A percentile compares a stretch with the other conserved stretches of the same genome.
Conservation (phyloP, 768 basidiomycete species). For the Russula sp. region DNA sequence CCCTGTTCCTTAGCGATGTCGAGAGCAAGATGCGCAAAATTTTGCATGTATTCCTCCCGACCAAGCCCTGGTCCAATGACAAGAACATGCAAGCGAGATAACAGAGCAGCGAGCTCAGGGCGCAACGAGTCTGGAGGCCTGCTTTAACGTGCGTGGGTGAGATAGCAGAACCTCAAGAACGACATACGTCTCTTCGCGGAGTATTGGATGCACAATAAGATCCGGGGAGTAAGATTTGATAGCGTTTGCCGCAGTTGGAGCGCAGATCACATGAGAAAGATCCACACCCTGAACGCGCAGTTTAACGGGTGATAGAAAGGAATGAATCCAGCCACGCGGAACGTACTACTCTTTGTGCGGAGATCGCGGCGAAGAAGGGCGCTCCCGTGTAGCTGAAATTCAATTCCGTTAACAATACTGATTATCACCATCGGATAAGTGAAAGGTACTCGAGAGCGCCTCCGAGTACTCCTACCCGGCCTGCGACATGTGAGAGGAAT, state of each 20-base stretch:
- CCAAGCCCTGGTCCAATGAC: conserved; percentile 95
- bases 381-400: conserved; percentile 85
- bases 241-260: conserved; percentile 83
- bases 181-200: conserved; percentile 63
- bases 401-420: conserved; percentile 8
- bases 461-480: conserved; percentile 90
- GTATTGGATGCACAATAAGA: conserved; percentile 93
- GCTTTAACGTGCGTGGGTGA: conserved; percentile 9
- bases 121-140: conserved; percentile 52
- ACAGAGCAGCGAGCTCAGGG: conserved; percentile 58
- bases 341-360: conserved; percentile 79
- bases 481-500: conserved; percentile 38
- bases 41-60: conserved; percentile 86
- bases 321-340: background rate
- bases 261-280: conserved; percentile 95
- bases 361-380: conserved; percentile 92
- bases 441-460: conserved; percentile 83
- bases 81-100: conserved; percentile 87
- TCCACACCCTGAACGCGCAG: conserved; percentile 68
- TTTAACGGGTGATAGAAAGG: conserved; percentile 8
- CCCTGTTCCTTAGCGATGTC: conserved; percentile 62
- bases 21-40: conserved; percentile 73
- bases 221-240: conserved; percentile 98
- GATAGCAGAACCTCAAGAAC: background rate
- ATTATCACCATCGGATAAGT: background rate